Evolutionary conservation across 2,329 filamentous ascomycete species (phyloP), one percentile per base, ranked within the genome.

Genomic region (Colletotrichum brevisporum): DNA sequence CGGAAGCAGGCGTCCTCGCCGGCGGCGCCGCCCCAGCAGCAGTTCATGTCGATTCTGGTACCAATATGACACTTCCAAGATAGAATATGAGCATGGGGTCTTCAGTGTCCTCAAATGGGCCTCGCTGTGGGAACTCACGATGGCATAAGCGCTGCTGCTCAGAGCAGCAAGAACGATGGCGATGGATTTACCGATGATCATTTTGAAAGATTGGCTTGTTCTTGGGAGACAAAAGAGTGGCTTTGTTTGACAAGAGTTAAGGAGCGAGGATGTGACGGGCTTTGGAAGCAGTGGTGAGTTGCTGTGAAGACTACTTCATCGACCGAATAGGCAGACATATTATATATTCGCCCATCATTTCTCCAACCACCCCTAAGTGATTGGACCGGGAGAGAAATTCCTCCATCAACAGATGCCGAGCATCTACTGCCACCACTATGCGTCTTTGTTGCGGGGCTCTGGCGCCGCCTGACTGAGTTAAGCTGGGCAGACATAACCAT

Each of bases 41-140:
- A 54, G 52, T 54, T 54, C 52, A 54, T 54, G n/a, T 54, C 52
- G 31, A 54, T 54, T 15, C 52, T 54, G 27, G 52, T 54, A 6
- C 52, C 52, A 5, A 54, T 54, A 6, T 54, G 52, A 9, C 52
- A 54, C 52, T 54, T 36, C 2, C 1, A 6, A 21, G 36, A 4
- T 16, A 18, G 15, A 4, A 24, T 10, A 16, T 54, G 6, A 54
- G 52, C n/a, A n/a, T 10, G 6, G 6, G 15, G 2, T 15, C 41
- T 43, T 2, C 15, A 2, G 6, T n/a, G 41, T 43, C 41, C 4
- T 6, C 10, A 8, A 21, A 8, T 15, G 24, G 5, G 16, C 10
- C 6, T 52, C 10, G 21, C 13, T 27, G 18, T 1, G 31, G 18
- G 5, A 39, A 54, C 52, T 39, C 16, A 54, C 52, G n/a, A 54